phyloP scores from a whole-genome alignment of 116 monocot species.

The Phalaenopsis hybrid region DNA sequence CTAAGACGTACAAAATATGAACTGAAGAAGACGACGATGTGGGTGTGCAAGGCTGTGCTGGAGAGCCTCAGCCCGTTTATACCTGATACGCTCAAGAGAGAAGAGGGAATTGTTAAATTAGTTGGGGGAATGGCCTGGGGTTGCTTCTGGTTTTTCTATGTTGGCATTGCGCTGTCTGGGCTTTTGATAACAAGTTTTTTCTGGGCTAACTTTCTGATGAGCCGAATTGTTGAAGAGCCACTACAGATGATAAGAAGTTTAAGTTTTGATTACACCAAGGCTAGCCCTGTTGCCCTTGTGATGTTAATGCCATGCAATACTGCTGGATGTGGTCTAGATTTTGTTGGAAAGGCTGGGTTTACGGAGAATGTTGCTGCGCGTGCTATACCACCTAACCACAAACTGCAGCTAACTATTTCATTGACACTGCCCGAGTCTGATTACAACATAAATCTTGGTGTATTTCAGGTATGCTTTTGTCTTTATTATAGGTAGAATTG shows the following conservation, averaged over 20 bases:
- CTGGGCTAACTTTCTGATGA: conserved; percentile 36
- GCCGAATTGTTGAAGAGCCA: conserved; percentile 49
- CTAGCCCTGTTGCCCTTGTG: conserved; percentile 65
- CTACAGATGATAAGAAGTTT: conserved; percentile 41
- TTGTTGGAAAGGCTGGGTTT: conserved; percentile 1
- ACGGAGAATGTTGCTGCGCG: conserved; percentile 1
- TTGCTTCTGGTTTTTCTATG: conserved; percentile 51
- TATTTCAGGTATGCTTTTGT: conserved; percentile 69
- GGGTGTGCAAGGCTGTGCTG: conserved; percentile 8
- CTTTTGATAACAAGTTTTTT: conserved; percentile 48
- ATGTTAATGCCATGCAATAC: conserved; percentile 24
- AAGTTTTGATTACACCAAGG: conserved; percentile 85
- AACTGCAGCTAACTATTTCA: conserved; percentile 44
- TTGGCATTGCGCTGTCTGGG: conserved; percentile 39
- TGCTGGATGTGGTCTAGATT: conserved; percentile 9
- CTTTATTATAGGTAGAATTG: not conserved
- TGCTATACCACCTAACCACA: conserved; percentile 37
- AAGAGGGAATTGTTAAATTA: conserved; percentile 22
- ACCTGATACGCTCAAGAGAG: conserved; percentile 11
- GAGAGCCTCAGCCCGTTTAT: conserved; percentile 6
- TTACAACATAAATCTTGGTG: conserved; percentile 76
- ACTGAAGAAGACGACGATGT: conserved; percentile 17
- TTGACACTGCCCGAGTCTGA: conserved; percentile 85
- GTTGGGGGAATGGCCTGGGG: conserved; percentile 32
- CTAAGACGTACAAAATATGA: conserved; percentile 13